Evolutionary conservation across 306 rosid genomes (phyloP), one percentile per base, ranked within the genome.

Genomic region (Vigna trinervia): DNA sequence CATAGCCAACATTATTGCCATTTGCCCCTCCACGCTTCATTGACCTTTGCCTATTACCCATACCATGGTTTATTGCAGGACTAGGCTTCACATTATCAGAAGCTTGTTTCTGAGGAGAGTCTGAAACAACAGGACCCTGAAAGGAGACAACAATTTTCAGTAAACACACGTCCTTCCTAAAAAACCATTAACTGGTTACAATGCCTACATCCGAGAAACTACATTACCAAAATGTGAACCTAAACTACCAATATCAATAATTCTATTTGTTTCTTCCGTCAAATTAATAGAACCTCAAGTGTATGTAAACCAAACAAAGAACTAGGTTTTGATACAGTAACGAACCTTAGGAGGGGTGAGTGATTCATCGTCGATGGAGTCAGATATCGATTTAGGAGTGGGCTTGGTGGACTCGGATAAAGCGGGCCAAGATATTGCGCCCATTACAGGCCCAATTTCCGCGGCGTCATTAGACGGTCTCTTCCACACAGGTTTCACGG

Each of bases 371-470:
- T 84, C 93, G 12, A 26, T n/a, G 28, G 89, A 59, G 5, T 89
- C 91, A 30, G 76, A 77, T 26, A 85, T 50, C 36, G 12, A 53
- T 82, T 88, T 93, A 12, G 87, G 73, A 2, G 87, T 74, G 77
- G 84, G 71, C 85, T 85, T 89, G 32, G 88, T 77, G 71, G 87
- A 81, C 50, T 89, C 93, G 0, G 97, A 87, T 26, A 93, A 84
- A 77, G 89, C 76, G 1, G 98, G 98, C 98, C 98, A 93, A 28
- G 96, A 81, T 34, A 43, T 82, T 13, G 96, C 94, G 22, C 83
- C 96, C 93, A 91, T 88, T 12, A 87, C 93, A 26, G 91, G 82
- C 73, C 87, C 81, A 22, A 64, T 87, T 66, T 89, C 96, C 3
- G 73, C 65, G 48, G 47, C 82, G 43, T 86, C 92, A 59, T 87